These are phyloP conservation scores for Gastrolobium bilobum DNA, from an alignment of 306 rosid genomes.

Conservation along the genomic window DNA sequence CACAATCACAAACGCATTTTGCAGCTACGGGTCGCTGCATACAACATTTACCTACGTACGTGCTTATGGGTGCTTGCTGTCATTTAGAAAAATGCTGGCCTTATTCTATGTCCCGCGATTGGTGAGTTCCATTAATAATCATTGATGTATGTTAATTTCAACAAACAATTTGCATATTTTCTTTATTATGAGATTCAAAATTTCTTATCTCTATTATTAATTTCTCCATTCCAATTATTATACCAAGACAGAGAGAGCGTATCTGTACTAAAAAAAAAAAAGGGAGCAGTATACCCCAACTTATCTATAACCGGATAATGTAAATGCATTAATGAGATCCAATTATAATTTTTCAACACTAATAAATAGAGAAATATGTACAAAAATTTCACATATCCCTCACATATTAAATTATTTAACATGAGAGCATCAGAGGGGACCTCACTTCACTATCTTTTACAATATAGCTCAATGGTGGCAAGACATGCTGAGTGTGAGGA, in stretches of 20 bases:
- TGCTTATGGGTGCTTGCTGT: constrained; percentile 21
- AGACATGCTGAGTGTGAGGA: no score
- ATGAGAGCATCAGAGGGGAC: no score
- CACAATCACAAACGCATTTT: constrained; percentile 35
- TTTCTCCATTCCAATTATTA: constrained; percentile 35
- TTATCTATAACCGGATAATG: no score
- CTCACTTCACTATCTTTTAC: not conserved
- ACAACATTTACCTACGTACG: not conserved
- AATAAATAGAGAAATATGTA: no score
- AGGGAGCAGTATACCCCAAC: no score
- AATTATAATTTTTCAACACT: no score
- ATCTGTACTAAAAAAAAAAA: no score
- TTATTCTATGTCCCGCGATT: not conserved
- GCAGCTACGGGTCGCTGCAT: constrained; percentile 39
- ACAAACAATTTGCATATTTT: not conserved
- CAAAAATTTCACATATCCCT: no score
- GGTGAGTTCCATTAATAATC: not conserved
- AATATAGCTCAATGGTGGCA: not conserved
- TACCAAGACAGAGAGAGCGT: not conserved
- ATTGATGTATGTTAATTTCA: constrained; percentile 15
- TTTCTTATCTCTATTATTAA: not conserved
- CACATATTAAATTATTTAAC: no score
- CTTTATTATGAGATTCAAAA: not conserved
- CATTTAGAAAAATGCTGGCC: not conserved
- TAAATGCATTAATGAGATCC: not conserved